Conservation (phyloP, 2,329 filamentous ascomycete species). For the Fusarium sp. region DNA sequence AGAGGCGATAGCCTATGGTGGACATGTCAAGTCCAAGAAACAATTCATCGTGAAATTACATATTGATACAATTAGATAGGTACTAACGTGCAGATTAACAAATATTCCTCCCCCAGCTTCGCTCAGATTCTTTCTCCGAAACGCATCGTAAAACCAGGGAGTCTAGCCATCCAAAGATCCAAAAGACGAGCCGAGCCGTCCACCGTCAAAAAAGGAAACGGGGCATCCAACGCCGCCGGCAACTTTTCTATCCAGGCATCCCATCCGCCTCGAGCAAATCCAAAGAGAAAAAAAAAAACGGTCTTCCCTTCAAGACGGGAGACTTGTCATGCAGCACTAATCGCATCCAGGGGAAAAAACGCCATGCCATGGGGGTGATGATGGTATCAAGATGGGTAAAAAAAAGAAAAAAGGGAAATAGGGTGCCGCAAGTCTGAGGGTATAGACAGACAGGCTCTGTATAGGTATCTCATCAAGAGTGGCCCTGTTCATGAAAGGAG, state of each 20-base stretch:
- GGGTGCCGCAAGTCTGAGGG: slow-evolving; percentile 26
- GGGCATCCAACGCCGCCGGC: slow-evolving; percentile 16
- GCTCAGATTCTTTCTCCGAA: slow-evolving; percentile 22
- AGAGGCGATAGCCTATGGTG: neutral
- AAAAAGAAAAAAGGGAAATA: slow-evolving; percentile 5
- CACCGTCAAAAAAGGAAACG: neutral
- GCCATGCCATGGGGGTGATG: slow-evolving; percentile 44
- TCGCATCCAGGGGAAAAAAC: slow-evolving; percentile 25
- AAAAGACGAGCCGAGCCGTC: no score
- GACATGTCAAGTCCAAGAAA: neutral
- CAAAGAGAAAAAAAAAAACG: neutral
- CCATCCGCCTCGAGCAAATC: slow-evolving; percentile 1
- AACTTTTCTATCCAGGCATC: slow-evolving; percentile 26
- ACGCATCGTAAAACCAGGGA: slow-evolving; percentile 1
- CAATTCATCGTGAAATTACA: slow-evolving; percentile 24
- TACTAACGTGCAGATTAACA: slow-evolving; percentile 16
- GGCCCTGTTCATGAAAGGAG: slow-evolving; percentile 38
- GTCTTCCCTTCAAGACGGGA: no score
- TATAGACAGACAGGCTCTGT: slow-evolving; percentile 28
- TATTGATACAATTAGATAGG: slow-evolving; percentile 23
- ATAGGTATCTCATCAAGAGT: slow-evolving; percentile 38
- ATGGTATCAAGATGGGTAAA: slow-evolving; percentile 43
- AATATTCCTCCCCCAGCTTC: slow-evolving; percentile 12
- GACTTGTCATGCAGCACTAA: no score
- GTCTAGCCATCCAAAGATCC: neutral